A percentile compares a stretch with the other conserved stretches of the same genome.
Conservation (phyloP, 2,329 filamentous ascomycete species). For the Aspergillus calidoustus region DNA sequence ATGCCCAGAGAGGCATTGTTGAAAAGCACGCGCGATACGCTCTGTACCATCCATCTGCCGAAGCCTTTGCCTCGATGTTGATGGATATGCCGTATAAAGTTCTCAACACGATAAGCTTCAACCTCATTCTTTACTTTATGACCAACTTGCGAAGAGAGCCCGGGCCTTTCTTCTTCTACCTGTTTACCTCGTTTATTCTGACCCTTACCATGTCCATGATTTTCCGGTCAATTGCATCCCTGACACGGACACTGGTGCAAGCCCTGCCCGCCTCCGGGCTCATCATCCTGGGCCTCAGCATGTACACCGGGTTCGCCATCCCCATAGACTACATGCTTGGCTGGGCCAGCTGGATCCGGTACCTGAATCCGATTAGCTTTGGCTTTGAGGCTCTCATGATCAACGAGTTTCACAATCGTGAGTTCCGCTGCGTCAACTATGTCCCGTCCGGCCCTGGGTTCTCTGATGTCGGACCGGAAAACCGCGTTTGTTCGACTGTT, state of each 20-base stretch:
- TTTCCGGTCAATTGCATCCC: constrained; percentile 69
- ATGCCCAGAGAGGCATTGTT: constrained; percentile 86
- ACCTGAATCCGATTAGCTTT: constrained; percentile 77
- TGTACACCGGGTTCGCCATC: constrained; percentile 57
- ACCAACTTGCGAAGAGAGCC: constrained; percentile 75
- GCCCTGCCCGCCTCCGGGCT: constrained; percentile 61
- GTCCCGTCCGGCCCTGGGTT: constrained; percentile 53
- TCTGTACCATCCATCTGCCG: constrained; percentile 85
- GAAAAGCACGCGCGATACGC: constrained; percentile 88
- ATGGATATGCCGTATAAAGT: constrained; percentile 85
- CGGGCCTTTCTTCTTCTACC: constrained; percentile 82
- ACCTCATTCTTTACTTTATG: constrained; percentile 84
- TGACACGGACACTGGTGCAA: constrained; percentile 64
- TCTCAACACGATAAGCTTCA: constrained; percentile 73
- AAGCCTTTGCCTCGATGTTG: constrained; percentile 83
- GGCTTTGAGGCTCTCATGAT: constrained; percentile 80
- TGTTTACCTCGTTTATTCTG: constrained; percentile 73
- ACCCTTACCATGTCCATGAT: constrained; percentile 84
- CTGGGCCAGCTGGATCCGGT: constrained; percentile 85
- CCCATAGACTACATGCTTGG: constrained; percentile 66
- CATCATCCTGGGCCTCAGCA: constrained; percentile 47
- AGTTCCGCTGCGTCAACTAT: constrained; percentile 57
- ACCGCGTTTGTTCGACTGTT: constrained; percentile 63
- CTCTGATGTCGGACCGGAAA: constrained; percentile 27
- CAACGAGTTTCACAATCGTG: constrained; percentile 75